Evolutionary conservation across 495 filamentous ascomycete species (phyloP), one percentile per base, ranked within the genome.

Genomic region (Symbiotaphrina buchneri): DNA sequence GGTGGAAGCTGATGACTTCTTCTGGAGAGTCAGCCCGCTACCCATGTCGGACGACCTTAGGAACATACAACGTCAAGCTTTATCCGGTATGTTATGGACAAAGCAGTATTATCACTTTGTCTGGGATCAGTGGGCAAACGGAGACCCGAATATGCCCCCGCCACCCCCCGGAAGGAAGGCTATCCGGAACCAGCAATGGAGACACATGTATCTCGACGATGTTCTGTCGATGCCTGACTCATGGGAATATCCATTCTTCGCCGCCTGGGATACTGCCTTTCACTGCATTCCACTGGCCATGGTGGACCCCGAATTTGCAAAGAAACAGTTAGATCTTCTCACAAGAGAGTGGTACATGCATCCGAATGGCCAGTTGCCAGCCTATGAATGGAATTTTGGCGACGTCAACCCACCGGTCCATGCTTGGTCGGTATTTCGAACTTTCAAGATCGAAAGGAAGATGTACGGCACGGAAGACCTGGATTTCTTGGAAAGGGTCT

Each of bases 281-380:
- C 85, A 95, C 47, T 87, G 80, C 44, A 91, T 95, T 40, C 81
- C 84, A 2, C 53, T 95, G 36, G 78, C 85, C 6, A 92, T 94
- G 84, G 82, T 94, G 32, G 85, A 94, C 39, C 85, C 85, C 0
- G 85, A 93, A 18, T 93, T 92, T 39, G 84, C 85, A 11, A 95
- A 95, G 65, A 91, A 90, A 56, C 85, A 95, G 48, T 65, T 95
- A 14, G 85, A 95, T 48, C 55, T 95, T 10, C 75, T 95, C 41
- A 95, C 85, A 6, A 63, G 85, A 36, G 85, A 94, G 55, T 94
- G 85, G 85, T 95, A 95, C 58, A 93, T 92, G 75, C 85, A 95
- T 56, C 85, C 85, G 11, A 95, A 95, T 43, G 85, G 85, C 27
- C 85, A 95, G 51, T 57, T 94, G 28, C 74, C 79, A 17, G 65